Conservation (phyloP, 2,329 filamentous ascomycete species). For the Exophiala lecanii-corni region DNA sequence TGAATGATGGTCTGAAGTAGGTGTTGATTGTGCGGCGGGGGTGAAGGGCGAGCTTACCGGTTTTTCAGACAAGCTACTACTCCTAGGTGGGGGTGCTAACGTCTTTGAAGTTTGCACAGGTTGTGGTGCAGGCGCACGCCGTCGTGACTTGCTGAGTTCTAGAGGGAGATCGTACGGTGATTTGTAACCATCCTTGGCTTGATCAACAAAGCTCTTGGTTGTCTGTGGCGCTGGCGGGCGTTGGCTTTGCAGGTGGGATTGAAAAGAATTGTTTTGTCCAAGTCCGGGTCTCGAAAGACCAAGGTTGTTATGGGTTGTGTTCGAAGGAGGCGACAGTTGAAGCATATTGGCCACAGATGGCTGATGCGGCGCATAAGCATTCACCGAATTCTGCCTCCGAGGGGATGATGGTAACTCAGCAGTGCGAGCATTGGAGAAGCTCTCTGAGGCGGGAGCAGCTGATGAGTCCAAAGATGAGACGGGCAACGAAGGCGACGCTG, state of each 20-base stretch:
- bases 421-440: conserved; percentile 10
- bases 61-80: conserved; percentile 52
- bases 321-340: conserved; percentile 27
- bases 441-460: conserved; percentile 23
- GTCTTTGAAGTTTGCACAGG: conserved; percentile 41
- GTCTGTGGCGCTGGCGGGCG: conserved; percentile 40
- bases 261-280: conserved; percentile 21
- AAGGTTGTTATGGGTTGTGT: conserved; percentile 19
- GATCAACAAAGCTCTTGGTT: conserved; percentile 73
- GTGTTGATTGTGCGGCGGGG: conserved; percentile 23
- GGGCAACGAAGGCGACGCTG: conserved; percentile 20
- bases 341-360: conserved; percentile 47
- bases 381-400: conserved; percentile 28
- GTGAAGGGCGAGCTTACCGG: conserved; percentile 33
- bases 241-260: conserved; percentile 28
- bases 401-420: conserved; percentile 26
- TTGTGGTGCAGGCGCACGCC: conserved; percentile 58
- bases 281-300: conserved; percentile 18
- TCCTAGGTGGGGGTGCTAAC: conserved; percentile 51
- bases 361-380: conserved; percentile 49
- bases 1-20: conserved; percentile 5
- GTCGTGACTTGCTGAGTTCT: conserved; percentile 65
- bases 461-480: conserved; percentile 19
- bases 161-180: conserved; percentile 95
- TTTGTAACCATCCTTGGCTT: conserved; percentile 83